Conservation (phyloP, 2,329 filamentous ascomycete species). For the Cytospora mali region DNA sequence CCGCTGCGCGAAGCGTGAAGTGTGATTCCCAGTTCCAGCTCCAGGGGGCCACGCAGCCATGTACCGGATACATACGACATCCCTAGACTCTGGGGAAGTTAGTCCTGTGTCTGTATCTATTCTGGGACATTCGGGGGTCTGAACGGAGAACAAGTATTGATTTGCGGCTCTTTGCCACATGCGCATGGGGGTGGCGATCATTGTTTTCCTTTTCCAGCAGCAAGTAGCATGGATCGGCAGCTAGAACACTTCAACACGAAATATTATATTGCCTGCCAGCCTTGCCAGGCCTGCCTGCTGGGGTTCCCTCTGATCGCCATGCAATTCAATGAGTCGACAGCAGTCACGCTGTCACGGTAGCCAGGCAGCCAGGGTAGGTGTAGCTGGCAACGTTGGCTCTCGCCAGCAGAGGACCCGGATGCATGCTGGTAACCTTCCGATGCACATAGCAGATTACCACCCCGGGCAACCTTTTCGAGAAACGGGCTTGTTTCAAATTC, state of each 20-base stretch:
- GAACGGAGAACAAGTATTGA: conserved; percentile 15
- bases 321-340: neutral
- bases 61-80: conserved; percentile 1
- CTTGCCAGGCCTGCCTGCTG: no score
- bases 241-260: neutral
- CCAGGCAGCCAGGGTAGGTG: no score
- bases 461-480: neutral
- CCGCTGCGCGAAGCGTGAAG: neutral
- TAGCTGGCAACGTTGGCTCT: no score
- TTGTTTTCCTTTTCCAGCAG: conserved; percentile 5
- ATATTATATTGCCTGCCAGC: neutral
- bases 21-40: neutral
- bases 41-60: neutral
- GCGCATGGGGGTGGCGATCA: conserved; percentile 14
- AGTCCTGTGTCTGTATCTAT: neutral
- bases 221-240: conserved; percentile 8
- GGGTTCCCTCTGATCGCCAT: neutral
- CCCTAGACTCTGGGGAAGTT: neutral
- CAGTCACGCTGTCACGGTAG: no score
- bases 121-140: neutral
- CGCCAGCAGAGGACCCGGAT: neutral
- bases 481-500: neutral
- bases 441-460: neutral
- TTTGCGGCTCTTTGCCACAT: conserved; percentile 18
- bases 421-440: conserved; percentile 1